Conservation (phyloP, 2,329 filamentous ascomycete genomes). For the Tolypocladium cylindrosporum region DNA sequence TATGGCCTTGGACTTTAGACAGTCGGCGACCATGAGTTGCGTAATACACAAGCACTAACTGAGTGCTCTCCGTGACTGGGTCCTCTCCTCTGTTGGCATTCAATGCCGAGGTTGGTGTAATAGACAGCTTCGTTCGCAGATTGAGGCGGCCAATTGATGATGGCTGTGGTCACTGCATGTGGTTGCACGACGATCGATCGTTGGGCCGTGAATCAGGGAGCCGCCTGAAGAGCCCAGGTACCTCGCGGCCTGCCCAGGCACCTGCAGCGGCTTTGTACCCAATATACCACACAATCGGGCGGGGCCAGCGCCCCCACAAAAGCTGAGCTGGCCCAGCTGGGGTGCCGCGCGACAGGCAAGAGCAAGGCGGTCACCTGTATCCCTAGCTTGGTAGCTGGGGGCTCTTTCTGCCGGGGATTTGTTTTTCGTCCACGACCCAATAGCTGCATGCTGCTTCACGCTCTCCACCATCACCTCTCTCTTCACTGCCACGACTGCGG, state of each 20-base stretch:
- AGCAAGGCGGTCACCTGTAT: conserved; percentile 1
- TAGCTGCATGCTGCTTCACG: conserved; percentile 11
- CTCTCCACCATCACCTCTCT: conserved; percentile 8
- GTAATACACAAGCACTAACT: background rate
- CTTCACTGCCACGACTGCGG: background rate
- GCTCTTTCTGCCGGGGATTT: conserved; percentile 8
- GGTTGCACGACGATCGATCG: background rate
- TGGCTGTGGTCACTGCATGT: background rate
- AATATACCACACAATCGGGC: background rate
- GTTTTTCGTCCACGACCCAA: conserved; percentile 21
- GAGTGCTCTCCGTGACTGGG: background rate
- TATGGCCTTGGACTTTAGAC: background rate
- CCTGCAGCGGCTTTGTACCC: background rate
- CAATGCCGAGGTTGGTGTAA: background rate
- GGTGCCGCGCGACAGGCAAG: background rate
- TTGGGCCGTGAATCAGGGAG: background rate
- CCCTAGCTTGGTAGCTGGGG: background rate
- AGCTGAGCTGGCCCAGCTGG: background rate
- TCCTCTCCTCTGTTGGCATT: background rate
- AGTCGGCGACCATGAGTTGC: background rate
- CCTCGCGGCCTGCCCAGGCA: background rate
- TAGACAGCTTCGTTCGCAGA: background rate
- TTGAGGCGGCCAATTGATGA: background rate
- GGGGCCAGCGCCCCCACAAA: background rate
- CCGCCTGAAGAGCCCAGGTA: background rate